Conservation (phyloP, 768 basidiomycete species). For the Mycena metata region DNA sequence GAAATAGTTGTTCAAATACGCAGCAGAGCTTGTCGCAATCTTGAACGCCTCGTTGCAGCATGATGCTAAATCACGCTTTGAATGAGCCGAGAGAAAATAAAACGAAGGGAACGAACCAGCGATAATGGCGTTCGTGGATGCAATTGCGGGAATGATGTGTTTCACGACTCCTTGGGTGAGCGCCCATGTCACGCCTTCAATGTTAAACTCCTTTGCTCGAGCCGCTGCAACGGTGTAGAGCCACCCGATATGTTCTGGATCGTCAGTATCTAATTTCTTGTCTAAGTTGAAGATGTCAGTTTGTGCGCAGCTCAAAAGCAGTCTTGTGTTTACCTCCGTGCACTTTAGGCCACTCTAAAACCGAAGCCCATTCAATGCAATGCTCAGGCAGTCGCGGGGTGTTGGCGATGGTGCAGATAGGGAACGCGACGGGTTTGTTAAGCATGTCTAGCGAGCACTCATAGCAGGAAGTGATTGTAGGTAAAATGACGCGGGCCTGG, state of each 20-base stretch:
- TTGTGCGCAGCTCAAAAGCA: not conserved
- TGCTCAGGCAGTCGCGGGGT: slow-evolving; percentile 98
- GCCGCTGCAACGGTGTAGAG: slow-evolving; percentile 83
- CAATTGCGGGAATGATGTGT: slow-evolving; percentile 99
- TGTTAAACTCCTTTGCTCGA: slow-evolving; percentile 94
- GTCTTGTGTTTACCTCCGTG: slow-evolving; percentile 74
- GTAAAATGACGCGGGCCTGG: slow-evolving; percentile 96
- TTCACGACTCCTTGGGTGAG: slow-evolving; percentile 99
- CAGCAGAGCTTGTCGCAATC: slow-evolving; percentile 95
- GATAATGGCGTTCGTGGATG: slow-evolving; percentile 98
- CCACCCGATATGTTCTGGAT: slow-evolving; percentile 98
- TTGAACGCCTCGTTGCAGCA: slow-evolving; percentile 99
- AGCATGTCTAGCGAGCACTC: slow-evolving; percentile 99
- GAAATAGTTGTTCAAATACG: slow-evolving; percentile 97
- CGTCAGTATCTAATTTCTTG: slow-evolving; percentile 96
- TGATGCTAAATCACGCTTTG: slow-evolving; percentile 68
- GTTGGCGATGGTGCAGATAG: slow-evolving; percentile 99
- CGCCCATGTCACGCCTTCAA: slow-evolving; percentile 98
- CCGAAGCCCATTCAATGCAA: slow-evolving; percentile 99
- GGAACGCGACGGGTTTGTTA: slow-evolving; percentile 96
- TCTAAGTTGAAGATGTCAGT: slow-evolving; percentile 59
- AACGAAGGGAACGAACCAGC: slow-evolving; percentile 69
- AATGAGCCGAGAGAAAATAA: not conserved
- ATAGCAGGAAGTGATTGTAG: slow-evolving; percentile 95
- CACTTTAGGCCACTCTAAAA: slow-evolving; percentile 97